A percentile compares a stretch with the other conserved stretches of the same genome.
phyloP scores from a whole-genome alignment of 1,284 basidiomycete genomes.

The Ustilago bromivora region DNA sequence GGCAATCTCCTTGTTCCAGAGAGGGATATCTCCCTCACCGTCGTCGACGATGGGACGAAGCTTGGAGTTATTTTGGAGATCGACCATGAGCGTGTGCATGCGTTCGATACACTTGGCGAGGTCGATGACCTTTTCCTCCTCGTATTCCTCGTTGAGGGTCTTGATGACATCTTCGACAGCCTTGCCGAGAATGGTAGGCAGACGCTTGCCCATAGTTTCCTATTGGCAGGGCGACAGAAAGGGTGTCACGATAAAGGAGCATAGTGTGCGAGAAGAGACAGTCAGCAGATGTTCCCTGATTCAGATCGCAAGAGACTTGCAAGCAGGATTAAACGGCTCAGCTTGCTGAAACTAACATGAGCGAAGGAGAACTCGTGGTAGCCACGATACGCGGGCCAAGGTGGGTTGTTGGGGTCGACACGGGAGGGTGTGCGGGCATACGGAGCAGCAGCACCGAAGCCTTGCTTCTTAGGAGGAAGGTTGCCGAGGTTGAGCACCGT shows the following conservation, averaged over 20 bases:
- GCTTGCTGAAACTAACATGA: conserved; percentile 71
- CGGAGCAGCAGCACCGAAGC: conserved; percentile 48
- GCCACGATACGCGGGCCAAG: conserved; percentile 87
- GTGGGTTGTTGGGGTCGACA: conserved; percentile 88
- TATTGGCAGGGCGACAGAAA: background rate
- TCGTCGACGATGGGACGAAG: conserved; percentile 86
- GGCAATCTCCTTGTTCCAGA: conserved; percentile 86
- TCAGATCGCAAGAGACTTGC: too few relatives aligned
- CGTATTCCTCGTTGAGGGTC: conserved; percentile 81
- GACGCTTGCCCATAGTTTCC: conserved; percentile 83
- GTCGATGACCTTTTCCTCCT: conserved; percentile 87
- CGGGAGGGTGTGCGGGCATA: conserved; percentile 62
- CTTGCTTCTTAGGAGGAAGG: conserved; percentile 66
- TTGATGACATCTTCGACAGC: conserved; percentile 91
- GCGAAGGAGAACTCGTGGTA: conserved; percentile 97
- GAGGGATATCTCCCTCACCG: conserved; percentile 89
- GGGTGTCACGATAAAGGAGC: background rate
- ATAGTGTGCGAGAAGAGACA: background rate
- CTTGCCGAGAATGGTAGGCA: conserved; percentile 95
- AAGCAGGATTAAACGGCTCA: too few relatives aligned
- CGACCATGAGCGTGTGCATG: conserved; percentile 70
- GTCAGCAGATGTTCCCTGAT: conserved; percentile 12
- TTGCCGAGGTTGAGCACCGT: conserved; percentile 69
- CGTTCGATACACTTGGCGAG: conserved; percentile 84
- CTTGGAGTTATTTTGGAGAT: conserved; percentile 70